Base-by-base conservation (phyloP, 2,329 filamentous ascomycete species). In the Aspergillus sp. region DNA sequence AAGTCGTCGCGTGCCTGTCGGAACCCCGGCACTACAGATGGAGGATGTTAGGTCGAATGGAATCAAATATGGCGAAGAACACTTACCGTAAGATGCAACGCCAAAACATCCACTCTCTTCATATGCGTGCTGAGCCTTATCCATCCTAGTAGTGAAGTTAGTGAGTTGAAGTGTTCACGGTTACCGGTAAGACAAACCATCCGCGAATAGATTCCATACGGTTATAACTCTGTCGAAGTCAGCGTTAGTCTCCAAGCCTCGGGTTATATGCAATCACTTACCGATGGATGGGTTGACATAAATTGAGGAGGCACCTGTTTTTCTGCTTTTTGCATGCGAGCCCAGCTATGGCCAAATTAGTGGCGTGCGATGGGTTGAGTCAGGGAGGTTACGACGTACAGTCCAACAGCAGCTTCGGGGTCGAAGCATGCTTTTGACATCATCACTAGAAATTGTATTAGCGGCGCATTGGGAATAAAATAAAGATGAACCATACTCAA, bases 381-480 rank as follows among this genome's bases (percentile, higher is more conserved):
- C 4, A 20, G 8, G 22, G 38, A n/a, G 18, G 18, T 5, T 9
- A 9, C 3, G 68, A 60, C 76, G 64, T 54, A 82, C 62, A 87
- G 67, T 22, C 72, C 74, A 57, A 83, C 77, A 1, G 84, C 84
- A 13, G 80, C 83, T 56, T 78, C 69, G 0, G 85, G 85, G 53
- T 84, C 75, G 63, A 83, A 87, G 68, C 85, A 87, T 38, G 79
- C 80, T 67, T 84, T 77, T 2, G 85, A 79, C 82, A 87, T 87
- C 79, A 88, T 85, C 68, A 86, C 73, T 75, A 47, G 7, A 13
- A 44, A 5, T 24, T 11, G n/a, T 5, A 45, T 68, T 53, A 74
- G 65, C 24, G 11, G 5, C n/a, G 18, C 6, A 22, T 4, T 15
- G 4, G 36, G 2, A 13, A 12, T 47, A 2, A 15, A 13, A 32